A percentile compares a stretch with the other conserved stretches of the same genome.
phyloP scores from a whole-genome alignment of 2,329 filamentous ascomycete species.

The Fusarium armeniacum region DNA sequence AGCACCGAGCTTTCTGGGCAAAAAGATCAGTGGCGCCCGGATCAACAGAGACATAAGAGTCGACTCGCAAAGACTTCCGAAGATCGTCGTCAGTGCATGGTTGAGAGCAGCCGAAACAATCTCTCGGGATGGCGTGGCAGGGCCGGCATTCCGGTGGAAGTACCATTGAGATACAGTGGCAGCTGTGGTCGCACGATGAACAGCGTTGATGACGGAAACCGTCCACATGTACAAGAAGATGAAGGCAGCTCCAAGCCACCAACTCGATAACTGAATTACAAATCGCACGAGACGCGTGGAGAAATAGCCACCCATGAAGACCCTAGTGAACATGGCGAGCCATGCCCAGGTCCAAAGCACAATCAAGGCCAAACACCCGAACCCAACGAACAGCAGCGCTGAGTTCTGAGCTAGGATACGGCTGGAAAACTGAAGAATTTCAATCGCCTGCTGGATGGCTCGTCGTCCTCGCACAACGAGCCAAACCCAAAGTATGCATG shows the following conservation, averaged over 20 bases:
- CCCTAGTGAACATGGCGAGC: conserved; percentile 95
- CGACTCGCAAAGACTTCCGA: conserved; percentile 92
- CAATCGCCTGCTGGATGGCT: conserved; percentile 84
- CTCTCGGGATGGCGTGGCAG: conserved; percentile 81
- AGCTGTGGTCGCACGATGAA: conserved; percentile 91
- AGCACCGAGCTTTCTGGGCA: conserved; percentile 77
- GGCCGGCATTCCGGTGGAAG: conserved; percentile 89
- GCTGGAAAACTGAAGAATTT: conserved; percentile 92
- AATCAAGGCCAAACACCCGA: conserved; percentile 79
- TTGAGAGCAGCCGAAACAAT: conserved; percentile 86
- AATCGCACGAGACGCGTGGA: conserved; percentile 74
- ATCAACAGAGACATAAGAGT: conserved; percentile 85
- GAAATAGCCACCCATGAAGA: conserved; percentile 93
- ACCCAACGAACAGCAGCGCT: conserved; percentile 85
- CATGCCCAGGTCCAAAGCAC: conserved; percentile 95
- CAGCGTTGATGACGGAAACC: conserved; percentile 84
- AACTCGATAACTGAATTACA: conserved; percentile 87
- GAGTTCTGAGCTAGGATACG: conserved; percentile 88
- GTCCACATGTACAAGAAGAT: conserved; percentile 97
- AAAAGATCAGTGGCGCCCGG: conserved; percentile 84
- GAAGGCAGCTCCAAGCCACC: conserved; percentile 96
- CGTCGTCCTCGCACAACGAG: conserved; percentile 84
- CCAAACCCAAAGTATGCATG: conserved; percentile 85
- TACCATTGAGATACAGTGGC: conserved; percentile 99
- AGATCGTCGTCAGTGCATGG: conserved; percentile 87